Evolutionary conservation across 2,329 filamentous ascomycete species (phyloP).

Genomic region (Hymenoscyphus scutula): DNA sequence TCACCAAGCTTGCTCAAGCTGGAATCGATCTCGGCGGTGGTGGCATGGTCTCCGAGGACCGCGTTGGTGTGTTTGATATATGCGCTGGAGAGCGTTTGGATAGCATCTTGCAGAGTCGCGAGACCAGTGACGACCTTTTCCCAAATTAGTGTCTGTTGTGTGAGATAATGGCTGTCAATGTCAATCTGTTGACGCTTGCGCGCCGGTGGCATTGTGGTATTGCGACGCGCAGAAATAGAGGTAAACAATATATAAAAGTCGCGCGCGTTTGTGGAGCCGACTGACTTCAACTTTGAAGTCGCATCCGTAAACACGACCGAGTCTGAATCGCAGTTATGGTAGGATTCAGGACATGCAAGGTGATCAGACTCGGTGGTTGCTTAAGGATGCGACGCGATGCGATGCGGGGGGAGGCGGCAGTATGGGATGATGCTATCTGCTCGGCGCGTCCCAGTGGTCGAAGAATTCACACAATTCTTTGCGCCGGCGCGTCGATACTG

Average conservation of each 20-base stretch:
- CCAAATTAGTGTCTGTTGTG: slow-evolving; percentile 30
- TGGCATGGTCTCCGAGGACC: slow-evolving; percentile 63
- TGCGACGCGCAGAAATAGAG: slow-evolving; percentile 28
- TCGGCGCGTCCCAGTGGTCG: neutral
- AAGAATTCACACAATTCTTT: neutral
- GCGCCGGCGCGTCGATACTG: neutral
- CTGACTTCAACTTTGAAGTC: slow-evolving; percentile 19
- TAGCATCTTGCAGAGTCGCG: slow-evolving; percentile 73
- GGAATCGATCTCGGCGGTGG: slow-evolving; percentile 45
- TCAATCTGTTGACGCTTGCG: slow-evolving; percentile 20
- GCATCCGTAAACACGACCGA: slow-evolving; percentile 15
- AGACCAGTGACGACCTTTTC: slow-evolving; percentile 72
- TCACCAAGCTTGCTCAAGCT: slow-evolving; percentile 46
- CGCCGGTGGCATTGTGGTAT: slow-evolving; percentile 14
- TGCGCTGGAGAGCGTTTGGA: slow-evolving; percentile 76
- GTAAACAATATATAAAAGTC: slow-evolving; percentile 13
- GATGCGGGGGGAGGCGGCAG: slow-evolving; percentile 1
- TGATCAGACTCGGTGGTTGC: neutral
- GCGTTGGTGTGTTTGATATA: slow-evolving; percentile 88
- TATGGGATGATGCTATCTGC: neutral
- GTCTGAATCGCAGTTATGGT: slow-evolving; percentile 25
- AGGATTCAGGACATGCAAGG: slow-evolving; percentile 13
- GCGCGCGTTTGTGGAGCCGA: slow-evolving; percentile 14
- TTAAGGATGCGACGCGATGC: neutral
- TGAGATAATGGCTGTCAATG: slow-evolving; percentile 21